Conservation (phyloP, 2,329 filamentous ascomycete genomes). For the Chrysoporthe puriensis region DNA sequence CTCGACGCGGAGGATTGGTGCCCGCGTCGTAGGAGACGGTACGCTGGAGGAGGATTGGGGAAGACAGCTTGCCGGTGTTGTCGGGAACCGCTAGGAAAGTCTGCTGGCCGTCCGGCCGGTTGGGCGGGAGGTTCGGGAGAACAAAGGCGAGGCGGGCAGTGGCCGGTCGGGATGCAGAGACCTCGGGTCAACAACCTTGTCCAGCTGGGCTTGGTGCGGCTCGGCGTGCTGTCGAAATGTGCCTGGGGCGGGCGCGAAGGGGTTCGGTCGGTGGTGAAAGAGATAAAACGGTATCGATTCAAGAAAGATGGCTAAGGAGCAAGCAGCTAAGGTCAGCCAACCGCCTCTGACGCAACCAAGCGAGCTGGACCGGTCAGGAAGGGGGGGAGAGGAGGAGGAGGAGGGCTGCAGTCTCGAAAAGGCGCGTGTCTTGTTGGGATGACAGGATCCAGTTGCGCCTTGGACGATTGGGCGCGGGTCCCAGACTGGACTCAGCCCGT, state of each 20-base stretch:
- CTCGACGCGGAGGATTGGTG: conserved; percentile 68
- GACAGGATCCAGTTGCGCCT: conserved; percentile 16
- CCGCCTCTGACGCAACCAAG: conserved; percentile 17
- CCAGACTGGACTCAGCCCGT: conserved; percentile 15
- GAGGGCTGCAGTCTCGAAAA: conserved; percentile 14
- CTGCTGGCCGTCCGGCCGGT: conserved; percentile 31
- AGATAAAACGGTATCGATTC: conserved; percentile 26
- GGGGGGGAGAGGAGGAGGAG: too few species aligned
- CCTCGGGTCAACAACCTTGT: conserved; percentile 1
- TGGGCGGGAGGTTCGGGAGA: conserved; percentile 35
- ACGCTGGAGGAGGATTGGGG: conserved; percentile 81
- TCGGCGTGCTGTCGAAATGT: neutral
- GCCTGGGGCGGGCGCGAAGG: neutral
- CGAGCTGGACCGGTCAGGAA: conserved; percentile 17
- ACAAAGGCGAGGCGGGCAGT: conserved; percentile 33
- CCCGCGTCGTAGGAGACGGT: conserved; percentile 91
- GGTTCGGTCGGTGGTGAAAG: neutral
- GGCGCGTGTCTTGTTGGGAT: conserved; percentile 14
- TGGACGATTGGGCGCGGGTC: conserved; percentile 13
- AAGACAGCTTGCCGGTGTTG: conserved; percentile 96
- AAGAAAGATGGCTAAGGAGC: conserved; percentile 28
- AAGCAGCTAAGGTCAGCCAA: conserved; percentile 17
- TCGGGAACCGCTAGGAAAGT: conserved; percentile 31
- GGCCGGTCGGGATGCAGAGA: conserved; percentile 10
- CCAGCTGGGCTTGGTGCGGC: neutral